Evolutionary conservation across 371 early-diverging fungal genomes (phyloP).

Genomic region (Syncephalastrum racemosum): DNA sequence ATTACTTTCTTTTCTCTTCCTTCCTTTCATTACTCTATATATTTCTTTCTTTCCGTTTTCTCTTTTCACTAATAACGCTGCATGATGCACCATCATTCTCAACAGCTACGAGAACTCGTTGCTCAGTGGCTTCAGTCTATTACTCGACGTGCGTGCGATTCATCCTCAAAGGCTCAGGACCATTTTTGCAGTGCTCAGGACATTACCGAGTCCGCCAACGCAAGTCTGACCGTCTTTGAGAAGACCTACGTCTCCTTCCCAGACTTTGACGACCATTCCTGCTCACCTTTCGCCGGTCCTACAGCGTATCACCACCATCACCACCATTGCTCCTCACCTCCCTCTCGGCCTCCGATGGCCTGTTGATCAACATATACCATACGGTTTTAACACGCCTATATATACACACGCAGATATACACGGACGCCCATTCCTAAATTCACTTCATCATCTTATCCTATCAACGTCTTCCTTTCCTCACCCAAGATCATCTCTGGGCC

Average conservation of each 20-base stretch:
- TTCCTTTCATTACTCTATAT: conserved; percentile 3
- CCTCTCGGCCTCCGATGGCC: conserved; percentile 4
- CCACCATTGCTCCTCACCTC: conserved; percentile 1
- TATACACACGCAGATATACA: too few relatives aligned
- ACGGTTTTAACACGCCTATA: too few relatives aligned
- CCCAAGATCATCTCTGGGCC: too few relatives aligned
- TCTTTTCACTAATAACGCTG: neutral
- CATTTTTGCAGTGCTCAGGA: conserved; percentile 1
- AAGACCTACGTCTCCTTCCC: conserved; percentile 27
- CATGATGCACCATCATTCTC: neutral
- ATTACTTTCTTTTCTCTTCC: neutral
- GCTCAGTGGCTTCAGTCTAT: conserved; percentile 8
- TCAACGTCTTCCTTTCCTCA: too few relatives aligned
- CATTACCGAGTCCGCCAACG: conserved; percentile 11
- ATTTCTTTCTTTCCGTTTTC: neutral
- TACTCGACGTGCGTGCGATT: conserved; percentile 8
- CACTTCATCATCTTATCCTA: too few relatives aligned
- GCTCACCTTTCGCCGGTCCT: conserved; percentile 2
- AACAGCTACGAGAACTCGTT: too few relatives aligned
- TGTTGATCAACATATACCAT: neutral
- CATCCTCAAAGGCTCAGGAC: neutral
- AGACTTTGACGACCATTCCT: conserved; percentile 14
- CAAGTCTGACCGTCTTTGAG: conserved; percentile 18
- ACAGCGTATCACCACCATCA: neutral
- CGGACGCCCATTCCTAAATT: too few relatives aligned